Percentiles rank a stretch among this genome's conserved stretches.
These are phyloP conservation scores for Lecanosticta acicola DNA, from an alignment of 2,329 filamentous ascomycete species.

Conservation along the genomic window DNA sequence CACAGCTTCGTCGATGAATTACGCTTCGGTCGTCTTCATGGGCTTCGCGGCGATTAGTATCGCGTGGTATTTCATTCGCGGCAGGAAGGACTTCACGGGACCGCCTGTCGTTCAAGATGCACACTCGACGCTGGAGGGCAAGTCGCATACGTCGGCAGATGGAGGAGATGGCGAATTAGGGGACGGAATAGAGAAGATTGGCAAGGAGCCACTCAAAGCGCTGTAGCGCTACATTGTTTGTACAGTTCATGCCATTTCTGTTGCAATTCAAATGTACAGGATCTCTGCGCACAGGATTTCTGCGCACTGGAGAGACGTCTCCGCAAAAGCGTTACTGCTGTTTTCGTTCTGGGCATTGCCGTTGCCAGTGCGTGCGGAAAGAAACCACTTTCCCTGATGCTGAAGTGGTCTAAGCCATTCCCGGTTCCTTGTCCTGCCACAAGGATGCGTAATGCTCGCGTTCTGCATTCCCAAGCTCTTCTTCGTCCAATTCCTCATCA, in stretches of 20 bases:
- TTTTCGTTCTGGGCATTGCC: too few relatives aligned
- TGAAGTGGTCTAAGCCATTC: background rate
- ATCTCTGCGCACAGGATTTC: too few relatives aligned
- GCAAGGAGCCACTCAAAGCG: constrained; percentile 1
- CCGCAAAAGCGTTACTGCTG: too few relatives aligned
- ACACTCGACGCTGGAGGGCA: constrained; percentile 24
- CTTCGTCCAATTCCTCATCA: constrained; percentile 7
- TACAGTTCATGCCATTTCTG: constrained; percentile 2
- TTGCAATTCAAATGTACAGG: too few relatives aligned
- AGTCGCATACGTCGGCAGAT: constrained; percentile 15
- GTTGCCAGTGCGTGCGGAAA: too few relatives aligned
- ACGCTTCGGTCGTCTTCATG: constrained; percentile 29
- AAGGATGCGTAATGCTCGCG: constrained; percentile 14
- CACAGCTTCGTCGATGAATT: constrained; percentile 40
- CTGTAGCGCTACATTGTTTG: constrained; percentile 6
- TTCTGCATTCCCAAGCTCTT: constrained; percentile 12
- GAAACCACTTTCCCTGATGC: too few relatives aligned
- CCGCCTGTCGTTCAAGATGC: constrained; percentile 30
- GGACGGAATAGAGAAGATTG: constrained; percentile 4
- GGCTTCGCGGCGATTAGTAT: constrained; percentile 32
- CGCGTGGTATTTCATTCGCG: constrained; percentile 32
- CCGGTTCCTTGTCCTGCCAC: constrained; percentile 5
- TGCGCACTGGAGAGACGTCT: too few relatives aligned
- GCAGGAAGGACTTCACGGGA: constrained; percentile 32
- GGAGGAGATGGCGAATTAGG: constrained; percentile 22